Evolutionary conservation across 257 asterid species (phyloP).

Genomic region (Solanum pennellii): DNA sequence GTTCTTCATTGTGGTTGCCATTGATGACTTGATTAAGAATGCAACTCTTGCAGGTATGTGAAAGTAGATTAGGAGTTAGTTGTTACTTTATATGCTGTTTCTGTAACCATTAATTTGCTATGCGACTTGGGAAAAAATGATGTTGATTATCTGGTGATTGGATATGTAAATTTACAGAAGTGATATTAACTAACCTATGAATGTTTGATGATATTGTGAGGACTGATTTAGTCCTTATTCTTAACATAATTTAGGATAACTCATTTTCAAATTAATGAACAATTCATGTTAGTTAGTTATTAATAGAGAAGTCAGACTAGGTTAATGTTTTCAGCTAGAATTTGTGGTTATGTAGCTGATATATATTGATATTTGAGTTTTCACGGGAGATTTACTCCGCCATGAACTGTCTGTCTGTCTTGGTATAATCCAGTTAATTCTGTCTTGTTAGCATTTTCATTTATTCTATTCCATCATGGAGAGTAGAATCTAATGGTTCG

Average conservation of each 20-base stretch:
- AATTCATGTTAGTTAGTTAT: not conserved
- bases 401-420: not conserved
- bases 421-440: not conserved
- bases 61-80: not conserved
- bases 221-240: not conserved
- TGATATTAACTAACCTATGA: not conserved
- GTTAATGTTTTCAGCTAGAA: not conserved
- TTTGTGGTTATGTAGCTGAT: not conserved
- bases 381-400: not conserved
- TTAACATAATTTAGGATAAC: not conserved
- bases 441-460: not conserved
- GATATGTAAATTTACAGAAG: not conserved
- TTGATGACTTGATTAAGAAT: constrained; percentile 53
- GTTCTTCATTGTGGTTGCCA: constrained; percentile 35
- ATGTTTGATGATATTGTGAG: not conserved
- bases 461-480: not conserved
- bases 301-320: not conserved
- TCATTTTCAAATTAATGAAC: not conserved
- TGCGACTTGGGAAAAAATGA: not conserved
- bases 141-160: not conserved
- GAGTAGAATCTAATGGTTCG: not conserved
- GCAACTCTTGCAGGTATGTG: constrained; percentile 51
- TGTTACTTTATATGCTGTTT: not conserved
- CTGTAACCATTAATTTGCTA: not conserved
- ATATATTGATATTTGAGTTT: not conserved